Conservation (phyloP, 208 protist species). For the Angomonas deanei region DNA sequence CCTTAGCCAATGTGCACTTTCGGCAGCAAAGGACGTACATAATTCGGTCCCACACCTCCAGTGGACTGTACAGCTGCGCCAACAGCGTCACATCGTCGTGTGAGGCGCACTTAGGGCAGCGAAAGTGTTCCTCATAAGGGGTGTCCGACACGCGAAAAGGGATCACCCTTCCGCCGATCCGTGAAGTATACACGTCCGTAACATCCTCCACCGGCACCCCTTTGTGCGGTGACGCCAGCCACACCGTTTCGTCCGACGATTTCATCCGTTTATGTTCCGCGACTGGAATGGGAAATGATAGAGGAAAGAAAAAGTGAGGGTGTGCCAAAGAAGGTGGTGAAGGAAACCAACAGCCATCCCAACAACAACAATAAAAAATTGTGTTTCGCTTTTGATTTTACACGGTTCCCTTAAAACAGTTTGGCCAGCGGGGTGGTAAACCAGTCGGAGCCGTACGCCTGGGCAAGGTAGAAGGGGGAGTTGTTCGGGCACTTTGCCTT, state of each 20-base stretch:
- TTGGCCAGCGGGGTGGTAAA: conserved; percentile 50
- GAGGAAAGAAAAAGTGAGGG: neutral
- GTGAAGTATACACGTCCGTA: conserved; percentile 49
- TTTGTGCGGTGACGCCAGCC: conserved; percentile 54
- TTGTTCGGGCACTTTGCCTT: conserved; percentile 55
- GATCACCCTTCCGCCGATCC: conserved; percentile 57
- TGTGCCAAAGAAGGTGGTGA: neutral
- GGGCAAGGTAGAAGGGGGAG: conserved; percentile 45
- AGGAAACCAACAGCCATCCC: neutral
- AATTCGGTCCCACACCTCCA: conserved; percentile 75
- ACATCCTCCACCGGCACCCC: conserved; percentile 24
- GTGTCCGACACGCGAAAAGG: conserved; percentile 39
- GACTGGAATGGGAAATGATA: neutral
- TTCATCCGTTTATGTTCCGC: neutral
- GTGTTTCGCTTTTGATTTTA: neutral
- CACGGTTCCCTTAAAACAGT: conserved; percentile 35
- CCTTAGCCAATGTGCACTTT: neutral
- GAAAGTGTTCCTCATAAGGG: conserved; percentile 30
- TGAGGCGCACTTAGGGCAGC: conserved; percentile 69
- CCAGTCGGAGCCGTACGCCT: conserved; percentile 71
- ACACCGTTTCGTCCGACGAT: conserved; percentile 14
- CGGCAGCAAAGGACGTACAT: conserved; percentile 74
- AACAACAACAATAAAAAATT: conserved; percentile 2
- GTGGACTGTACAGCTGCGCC: conserved; percentile 71
- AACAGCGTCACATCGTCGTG: conserved; percentile 51